Evolutionary conservation across 2,329 filamentous ascomycete species (phyloP), one percentile per base, ranked within the genome.

Genomic region (Chrysoporthe puriensis): DNA sequence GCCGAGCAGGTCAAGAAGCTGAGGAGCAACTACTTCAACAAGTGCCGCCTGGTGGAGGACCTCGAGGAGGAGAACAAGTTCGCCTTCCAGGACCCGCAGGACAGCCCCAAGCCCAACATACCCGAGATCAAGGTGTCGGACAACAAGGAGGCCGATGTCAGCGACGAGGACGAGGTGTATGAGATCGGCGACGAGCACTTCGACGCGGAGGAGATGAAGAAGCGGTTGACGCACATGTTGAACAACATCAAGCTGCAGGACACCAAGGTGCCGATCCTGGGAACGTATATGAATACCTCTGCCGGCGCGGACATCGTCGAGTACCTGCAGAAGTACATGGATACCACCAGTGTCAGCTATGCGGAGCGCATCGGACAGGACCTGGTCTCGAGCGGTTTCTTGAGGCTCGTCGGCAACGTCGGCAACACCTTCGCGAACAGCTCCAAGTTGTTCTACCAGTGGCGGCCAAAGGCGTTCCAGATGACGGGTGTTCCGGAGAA

Each of bases 51-150:
- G 70, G 91, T 98, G 7, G 96, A 99, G 78, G 96, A 99, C 77
- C 82, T 98, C 69, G 96, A 99, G 78, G 96, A 99, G 80, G 96
- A 99, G 83, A 97, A 97, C 79, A 98, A 99, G 81, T 86, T 99
- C 66, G 96, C 94, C 50, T 99, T 99, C 80, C 94, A 97, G 78
- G 93, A 94, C 72, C 93, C 94, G 2, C 87, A 90, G 74, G 83
- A 79, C 44, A 94, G 91, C 77, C 90, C 91, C 3, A 84, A 89
- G 77, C 77, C 83, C 65, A 79, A 80, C 46, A 91, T 93, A 52
- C 92, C 92, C 57, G 94, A 94, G 76, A 97, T 99, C 79, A 96
- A 97, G 79, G 90, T 98, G 52, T 89, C 91, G 26, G 52, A 63
- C 43, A 87, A 88, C 71, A 84, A 86, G 68, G 86, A 87, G 66